Evolutionary conservation across 2,329 filamentous ascomycete species (phyloP), one percentile per base, ranked within the genome.

Genomic region (Fusarium acutatum): DNA sequence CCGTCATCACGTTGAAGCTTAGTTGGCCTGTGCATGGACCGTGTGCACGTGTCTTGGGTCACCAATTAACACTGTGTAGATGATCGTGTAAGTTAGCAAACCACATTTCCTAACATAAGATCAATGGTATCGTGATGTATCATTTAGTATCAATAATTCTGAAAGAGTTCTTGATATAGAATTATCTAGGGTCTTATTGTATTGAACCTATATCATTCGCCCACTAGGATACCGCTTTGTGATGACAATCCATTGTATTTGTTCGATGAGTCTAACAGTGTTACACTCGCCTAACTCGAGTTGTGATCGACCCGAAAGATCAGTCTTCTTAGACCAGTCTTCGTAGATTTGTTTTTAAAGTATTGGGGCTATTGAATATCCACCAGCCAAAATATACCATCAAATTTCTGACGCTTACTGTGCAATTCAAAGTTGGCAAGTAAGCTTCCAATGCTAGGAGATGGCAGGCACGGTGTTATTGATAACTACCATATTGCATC

Each of bases 1-100:
- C 77, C 77, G 72, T 77, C 76, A 78, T 78, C 73, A 74, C 50
- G 62, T 61, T 53, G 47, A 66, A 78, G 77, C 73, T 79, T 73
- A 79, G 75, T 70, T 80, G 79, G 79, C 78, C 79, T 77, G 67
- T 79, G 77, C 69, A 49, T 17, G 32, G 22, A 68, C 69, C 57
- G 76, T 77, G 74, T 77, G 74, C 34, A 15, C 43, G 11, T 20
- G 30, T 26, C 30, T 3, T 13, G 22, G 8, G 2, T 3, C 9
- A 1, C 32, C 18, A 34, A 40, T 6, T 15, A n/a, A 70, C 72
- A 68, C 75, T 72, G 44, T 35, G 20, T 14, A 10, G 9, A 18
- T 18, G n/a, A 11, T 37, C 10, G 28, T 60, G 60, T 61, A 66
- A 70, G 67, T 71, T 40, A 38, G 12, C 38, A 20, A 41, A 26